Conservation (phyloP, 768 basidiomycete genomes). For the Coprinopsis strossmayeri region DNA sequence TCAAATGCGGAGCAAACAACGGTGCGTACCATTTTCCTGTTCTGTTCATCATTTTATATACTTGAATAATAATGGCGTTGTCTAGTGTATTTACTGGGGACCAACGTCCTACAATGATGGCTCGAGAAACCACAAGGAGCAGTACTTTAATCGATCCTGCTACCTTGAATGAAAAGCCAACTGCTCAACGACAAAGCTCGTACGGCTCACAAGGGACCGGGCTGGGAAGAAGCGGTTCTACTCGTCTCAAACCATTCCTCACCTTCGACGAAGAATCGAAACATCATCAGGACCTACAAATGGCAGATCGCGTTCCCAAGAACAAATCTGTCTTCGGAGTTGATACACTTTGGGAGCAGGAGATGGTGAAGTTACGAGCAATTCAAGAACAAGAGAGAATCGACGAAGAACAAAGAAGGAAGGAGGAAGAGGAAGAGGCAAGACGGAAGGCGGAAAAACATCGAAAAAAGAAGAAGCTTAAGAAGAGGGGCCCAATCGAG, state of each 20-base stretch:
- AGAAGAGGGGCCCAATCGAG: constrained; percentile 18
- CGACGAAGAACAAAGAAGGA: constrained; percentile 47
- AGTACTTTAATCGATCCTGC: constrained; percentile 74
- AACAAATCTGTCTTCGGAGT: constrained; percentile 84
- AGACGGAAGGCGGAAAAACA: constrained; percentile 40
- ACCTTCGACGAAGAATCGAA: constrained; percentile 47
- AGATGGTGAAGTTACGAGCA: constrained; percentile 72
- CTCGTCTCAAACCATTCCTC: constrained; percentile 56
- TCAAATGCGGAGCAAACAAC: constrained; percentile 74
- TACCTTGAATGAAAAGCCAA: constrained; percentile 44
- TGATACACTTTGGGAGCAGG: constrained; percentile 89
- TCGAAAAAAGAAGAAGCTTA: constrained; percentile 43
- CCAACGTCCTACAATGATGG: constrained; percentile 91
- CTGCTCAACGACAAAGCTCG: constrained; percentile 37
- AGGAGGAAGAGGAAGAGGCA: constrained; percentile 39
- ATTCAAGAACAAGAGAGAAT: constrained; percentile 65
- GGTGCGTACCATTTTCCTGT: constrained; percentile 37
- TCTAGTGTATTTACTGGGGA: constrained; percentile 83
- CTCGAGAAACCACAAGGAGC: constrained; percentile 49
- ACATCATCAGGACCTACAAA: constrained; percentile 12
- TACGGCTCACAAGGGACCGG: constrained; percentile 33
- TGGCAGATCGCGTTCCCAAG: constrained; percentile 25
- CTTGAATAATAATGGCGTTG: background rate
- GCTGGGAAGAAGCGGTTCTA: constrained; percentile 42
- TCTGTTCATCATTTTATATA: background rate